Evolutionary conservation across 805 yeast genomes (phyloP), one percentile per base, ranked within the genome.

Genomic region (Ogataea paraovalis): DNA sequence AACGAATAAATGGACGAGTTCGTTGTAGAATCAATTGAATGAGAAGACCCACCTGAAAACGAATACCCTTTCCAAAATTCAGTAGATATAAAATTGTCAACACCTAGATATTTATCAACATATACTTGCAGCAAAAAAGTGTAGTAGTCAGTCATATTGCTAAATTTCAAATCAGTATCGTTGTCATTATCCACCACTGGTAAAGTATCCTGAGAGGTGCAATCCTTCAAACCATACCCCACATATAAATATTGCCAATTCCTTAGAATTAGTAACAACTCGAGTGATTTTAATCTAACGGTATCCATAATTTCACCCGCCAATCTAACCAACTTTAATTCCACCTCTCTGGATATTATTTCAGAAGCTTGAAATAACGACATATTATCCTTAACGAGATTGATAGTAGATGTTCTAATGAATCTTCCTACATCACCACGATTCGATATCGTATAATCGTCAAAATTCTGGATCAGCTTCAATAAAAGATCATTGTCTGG

Each of bases 351-450:
- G 10, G 41, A 38, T n/a, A 60, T 42, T 9, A 32, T 46, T 36
- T 41, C 41, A 33, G 42, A 41, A 13, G 25, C 40, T 8, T 16
- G 39, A 36, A 65, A 57, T 18, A 23, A 22, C 0, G 43, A 42
- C 3, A 56, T 34, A 51, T 75, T 71, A 1, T 54, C 38, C 0
- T 51, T 44, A 0, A 83, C 61, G 2, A 80, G 56, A 5, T 54
- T 33, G 2, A 85, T 60, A 1, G 83, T 70, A 0, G 83, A 47
- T 5, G 40, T 37, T 41, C 98, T 69, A 1, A 89, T 76, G 56
- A 80, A 76, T 41, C 87, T 79, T 2, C 98, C 98, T n/a, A 90
- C 91, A 67, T 91, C 98, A 9, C 98, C 98, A 58, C 87, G 85
- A 23, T 79, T 79, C 0, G 92, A 86, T 2, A 77, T 68, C 0